Base-by-base conservation (phyloP, 2,329 filamentous ascomycete species). In the Nigrospora sphaerica region DNA sequence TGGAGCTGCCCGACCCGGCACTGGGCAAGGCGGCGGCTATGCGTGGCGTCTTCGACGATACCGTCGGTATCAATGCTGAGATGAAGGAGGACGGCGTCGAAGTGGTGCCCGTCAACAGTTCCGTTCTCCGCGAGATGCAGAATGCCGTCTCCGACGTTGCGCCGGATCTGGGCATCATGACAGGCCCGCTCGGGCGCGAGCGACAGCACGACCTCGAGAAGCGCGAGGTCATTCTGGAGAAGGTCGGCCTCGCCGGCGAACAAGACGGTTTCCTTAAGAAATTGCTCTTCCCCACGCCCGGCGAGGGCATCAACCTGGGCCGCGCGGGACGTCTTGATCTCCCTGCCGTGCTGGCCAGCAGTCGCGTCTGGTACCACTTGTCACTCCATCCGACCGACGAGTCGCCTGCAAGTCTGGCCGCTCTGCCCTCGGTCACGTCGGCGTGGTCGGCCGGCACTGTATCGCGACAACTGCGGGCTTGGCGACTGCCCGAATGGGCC, bases 41-140 rank as follows among this genome's bases (percentile, higher is more conserved):
- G 70, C 86, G 89, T 35, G 88, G 88, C 13, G 81, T 97, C 33
- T 98, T 98, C 57, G 92, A 98, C 55, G 93, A 97, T 57, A 80
- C 75, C n/a, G 73, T 85, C 17, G 93, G 93, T 44, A 96, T 98
- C 69, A 97, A 97, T 57, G 78, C 86, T 0, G 93, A 98, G 70
- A 97, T 98, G 91, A 95, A 92, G 59, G 85, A 92, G 51, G 93
- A 98, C 55, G 93, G 93, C 11, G 79, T 98, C 1, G 78, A 87
- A n/a, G 77, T 95, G 2, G 69, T 77, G 1, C 57, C 84, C 0
- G 82, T 82, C 1, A 86, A 87, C n/a, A 85, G 84, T 48, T 95
- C 92, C 0, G 85, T 97, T 11, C 63, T 92, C 13, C 83, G 86
- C 34, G 91, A 96, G 62, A 95, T 95, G 86, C 81, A 87, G 58